Conservation (phyloP, 1,139 yeast species). For the Hansenula sp. region DNA sequence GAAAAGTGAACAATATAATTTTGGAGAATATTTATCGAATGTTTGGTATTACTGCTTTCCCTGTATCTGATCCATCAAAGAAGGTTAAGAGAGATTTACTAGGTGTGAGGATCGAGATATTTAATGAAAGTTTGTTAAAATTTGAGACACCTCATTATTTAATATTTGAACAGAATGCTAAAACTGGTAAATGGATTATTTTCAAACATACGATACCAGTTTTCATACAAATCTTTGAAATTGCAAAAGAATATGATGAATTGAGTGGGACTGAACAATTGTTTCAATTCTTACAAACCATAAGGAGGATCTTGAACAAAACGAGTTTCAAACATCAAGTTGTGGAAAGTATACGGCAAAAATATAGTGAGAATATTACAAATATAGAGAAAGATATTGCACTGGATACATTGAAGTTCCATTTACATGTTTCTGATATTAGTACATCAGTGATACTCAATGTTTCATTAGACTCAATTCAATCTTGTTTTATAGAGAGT, state of each 20-base stretch:
- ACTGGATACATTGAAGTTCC: conserved; percentile 14
- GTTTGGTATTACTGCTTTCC: conserved; percentile 42
- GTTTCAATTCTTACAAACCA: conserved; percentile 8
- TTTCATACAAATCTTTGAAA: conserved; percentile 27
- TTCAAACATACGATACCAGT: conserved; percentile 42
- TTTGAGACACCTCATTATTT: conserved; percentile 39
- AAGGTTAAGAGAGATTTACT: conserved; percentile 21
- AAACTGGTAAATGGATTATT: conserved; percentile 29
- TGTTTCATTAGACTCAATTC: conserved; percentile 10
- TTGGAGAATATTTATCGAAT: conserved; percentile 37
- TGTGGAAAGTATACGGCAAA: conserved; percentile 7
- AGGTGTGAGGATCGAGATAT: conserved; percentile 42
- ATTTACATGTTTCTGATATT: conserved; percentile 7
- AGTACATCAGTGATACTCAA: conserved; percentile 11
- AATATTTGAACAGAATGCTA: conserved; percentile 29
- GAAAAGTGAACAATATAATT: conserved; percentile 21
- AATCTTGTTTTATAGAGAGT: conserved; percentile 14
- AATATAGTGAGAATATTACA: conserved; percentile 6
- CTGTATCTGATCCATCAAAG: conserved; percentile 35
- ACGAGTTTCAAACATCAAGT: conserved; percentile 17
- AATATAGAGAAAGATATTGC: conserved; percentile 18
- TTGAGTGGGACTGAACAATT: conserved; percentile 12
- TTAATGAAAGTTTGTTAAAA: conserved; percentile 23
- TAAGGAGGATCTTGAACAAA: conserved; percentile 12
- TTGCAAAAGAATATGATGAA: conserved; percentile 14